These are phyloP conservation scores for Whalleya microplaca DNA, from an alignment of 2,329 filamentous ascomycete genomes.

Conservation along the genomic window DNA sequence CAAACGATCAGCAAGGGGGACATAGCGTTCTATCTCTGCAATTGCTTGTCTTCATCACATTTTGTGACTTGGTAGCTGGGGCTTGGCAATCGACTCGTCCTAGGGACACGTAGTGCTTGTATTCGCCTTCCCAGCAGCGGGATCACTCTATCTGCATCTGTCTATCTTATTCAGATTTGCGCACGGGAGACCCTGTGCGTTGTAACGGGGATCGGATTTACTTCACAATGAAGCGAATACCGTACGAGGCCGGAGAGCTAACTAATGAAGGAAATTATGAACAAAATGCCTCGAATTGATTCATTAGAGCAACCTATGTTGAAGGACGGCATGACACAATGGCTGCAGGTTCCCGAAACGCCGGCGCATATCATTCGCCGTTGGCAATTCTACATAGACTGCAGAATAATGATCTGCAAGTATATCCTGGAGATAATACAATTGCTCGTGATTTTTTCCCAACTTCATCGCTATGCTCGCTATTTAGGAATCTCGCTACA, in stretches of 20 bases:
- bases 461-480: background rate
- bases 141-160: background rate
- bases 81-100: background rate
- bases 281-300: background rate
- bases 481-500: background rate
- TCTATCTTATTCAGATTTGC: background rate
- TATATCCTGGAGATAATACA: background rate
- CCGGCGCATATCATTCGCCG: conserved; percentile 13
- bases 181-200: background rate
- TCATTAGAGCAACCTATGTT: conserved; percentile 2
- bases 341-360: conserved; percentile 15
- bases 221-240: background rate
- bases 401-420: background rate
- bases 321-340: conserved; percentile 17
- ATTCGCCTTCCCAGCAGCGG: background rate
- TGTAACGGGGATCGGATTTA: background rate
- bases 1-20: conserved; percentile 19
- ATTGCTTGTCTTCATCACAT: conserved; percentile 15
- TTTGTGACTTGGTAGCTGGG: background rate
- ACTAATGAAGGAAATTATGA: background rate
- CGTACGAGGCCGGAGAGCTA: background rate
- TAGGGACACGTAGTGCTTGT: conserved; percentile 2
- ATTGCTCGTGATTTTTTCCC: background rate
- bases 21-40: conserved; percentile 17
- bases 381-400: background rate